Evolutionary conservation across 2,329 filamentous ascomycete species (phyloP).

Genomic region (Fusarium ramigenum): DNA sequence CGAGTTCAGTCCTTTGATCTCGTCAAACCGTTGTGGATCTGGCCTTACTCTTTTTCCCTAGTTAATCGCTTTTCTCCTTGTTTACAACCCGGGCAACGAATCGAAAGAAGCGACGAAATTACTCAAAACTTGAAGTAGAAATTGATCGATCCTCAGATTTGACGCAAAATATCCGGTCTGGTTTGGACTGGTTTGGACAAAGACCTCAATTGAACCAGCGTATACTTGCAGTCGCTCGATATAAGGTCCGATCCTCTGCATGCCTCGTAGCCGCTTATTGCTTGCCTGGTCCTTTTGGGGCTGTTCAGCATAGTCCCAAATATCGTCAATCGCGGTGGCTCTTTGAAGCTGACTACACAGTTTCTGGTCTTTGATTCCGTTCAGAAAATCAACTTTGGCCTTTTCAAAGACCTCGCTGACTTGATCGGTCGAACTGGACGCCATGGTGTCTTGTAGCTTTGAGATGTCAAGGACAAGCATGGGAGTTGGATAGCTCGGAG

Average conservation of each 20-base stretch:
- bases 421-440: not conserved
- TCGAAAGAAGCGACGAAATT: not conserved
- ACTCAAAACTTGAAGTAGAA: constrained; percentile 1
- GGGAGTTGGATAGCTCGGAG: rapidly evolving
- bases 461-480: rapidly evolving
- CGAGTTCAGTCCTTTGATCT: too few relatives aligned
- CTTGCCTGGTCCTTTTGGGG: not conserved
- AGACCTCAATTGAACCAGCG: not conserved
- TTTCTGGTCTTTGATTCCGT: not conserved
- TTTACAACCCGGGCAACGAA: not conserved
- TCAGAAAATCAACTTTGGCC: not conserved
- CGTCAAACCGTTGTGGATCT: too few relatives aligned
- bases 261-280: not conserved
- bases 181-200: constrained; percentile 17
- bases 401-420: not conserved
- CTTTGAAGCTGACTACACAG: not conserved
- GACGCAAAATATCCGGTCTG: not conserved
- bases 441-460: rapidly evolving
- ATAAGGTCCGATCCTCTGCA: not conserved
- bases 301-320: not conserved
- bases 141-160: constrained; percentile 23
- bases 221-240: constrained; percentile 23
- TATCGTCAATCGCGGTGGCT: not conserved
- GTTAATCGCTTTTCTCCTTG: too few relatives aligned
- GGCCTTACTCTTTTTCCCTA: too few relatives aligned